Conservation (phyloP, 129 eudicot genomes). For the Sambucus nigra region DNA sequence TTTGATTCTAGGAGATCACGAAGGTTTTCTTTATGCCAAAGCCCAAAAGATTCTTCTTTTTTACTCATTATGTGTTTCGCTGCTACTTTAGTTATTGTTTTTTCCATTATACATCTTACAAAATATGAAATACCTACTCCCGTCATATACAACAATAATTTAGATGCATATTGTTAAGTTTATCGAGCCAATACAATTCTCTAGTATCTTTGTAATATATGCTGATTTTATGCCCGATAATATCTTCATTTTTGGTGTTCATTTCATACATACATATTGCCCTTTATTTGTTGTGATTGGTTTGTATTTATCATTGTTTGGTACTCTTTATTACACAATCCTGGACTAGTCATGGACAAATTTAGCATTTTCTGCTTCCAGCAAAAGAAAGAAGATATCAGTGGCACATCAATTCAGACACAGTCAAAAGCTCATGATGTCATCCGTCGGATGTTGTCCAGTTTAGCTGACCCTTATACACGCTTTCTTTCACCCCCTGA, state of each 20-base stretch:
- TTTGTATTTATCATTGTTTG: slow-evolving; percentile 1
- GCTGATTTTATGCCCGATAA: not conserved
- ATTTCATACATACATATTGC: not conserved
- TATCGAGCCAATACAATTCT: not conserved
- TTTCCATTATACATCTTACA: no score
- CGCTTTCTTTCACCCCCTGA: slow-evolving; percentile 85
- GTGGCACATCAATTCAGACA: slow-evolving; percentile 52
- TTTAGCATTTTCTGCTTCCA: slow-evolving; percentile 19
- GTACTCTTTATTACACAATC: not conserved
- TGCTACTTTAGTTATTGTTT: no score
- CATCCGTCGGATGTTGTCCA: slow-evolving; percentile 72
- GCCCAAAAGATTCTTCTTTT: no score
- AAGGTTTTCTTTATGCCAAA: no score
- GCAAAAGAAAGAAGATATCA: slow-evolving; percentile 76
- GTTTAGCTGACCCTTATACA: slow-evolving; percentile 83
- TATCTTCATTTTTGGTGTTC: not conserved
- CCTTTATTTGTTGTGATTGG: not conserved
- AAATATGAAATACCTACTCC: no score
- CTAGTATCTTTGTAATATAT: no score
- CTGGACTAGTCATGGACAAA: not conserved
- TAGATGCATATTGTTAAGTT: not conserved
- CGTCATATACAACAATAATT: no score
- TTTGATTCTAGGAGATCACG: no score
- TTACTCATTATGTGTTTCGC: no score
- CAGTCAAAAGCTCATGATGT: slow-evolving; percentile 82